Conservation (phyloP, 345 rosid genomes). For the Clausena lansium region DNA sequence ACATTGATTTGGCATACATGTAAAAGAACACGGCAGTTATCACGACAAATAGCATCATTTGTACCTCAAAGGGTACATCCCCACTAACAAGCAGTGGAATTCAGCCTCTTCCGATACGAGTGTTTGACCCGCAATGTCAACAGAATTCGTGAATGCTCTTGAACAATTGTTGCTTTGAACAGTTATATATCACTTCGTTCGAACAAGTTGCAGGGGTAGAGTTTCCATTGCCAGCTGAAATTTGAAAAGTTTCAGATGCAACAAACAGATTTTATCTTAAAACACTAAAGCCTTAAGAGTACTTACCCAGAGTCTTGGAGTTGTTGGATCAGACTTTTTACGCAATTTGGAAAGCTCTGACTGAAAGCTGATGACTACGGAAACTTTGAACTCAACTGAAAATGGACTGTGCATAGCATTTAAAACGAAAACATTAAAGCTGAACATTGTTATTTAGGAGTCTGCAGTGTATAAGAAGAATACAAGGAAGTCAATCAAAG, state of each 20-base stretch:
- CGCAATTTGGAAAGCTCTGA: constrained; percentile 65
- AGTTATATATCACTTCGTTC: constrained; percentile 44
- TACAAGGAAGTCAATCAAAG: not conserved
- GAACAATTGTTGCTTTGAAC: not conserved
- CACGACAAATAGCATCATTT: no score
- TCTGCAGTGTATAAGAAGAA: not conserved
- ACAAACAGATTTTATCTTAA: not conserved
- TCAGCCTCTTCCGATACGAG: not conserved
- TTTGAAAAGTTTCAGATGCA: constrained; percentile 17
- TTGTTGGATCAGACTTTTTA: constrained; percentile 69
- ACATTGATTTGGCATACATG: no score
- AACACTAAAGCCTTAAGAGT: not conserved
- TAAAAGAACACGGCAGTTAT: no score
- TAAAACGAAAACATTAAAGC: not conserved
- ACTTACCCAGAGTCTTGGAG: constrained; percentile 92
- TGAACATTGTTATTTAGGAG: not conserved
- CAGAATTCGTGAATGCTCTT: not conserved
- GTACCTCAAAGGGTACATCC: not conserved
- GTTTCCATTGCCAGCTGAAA: constrained; percentile 79
- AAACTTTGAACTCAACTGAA: constrained; percentile 81
- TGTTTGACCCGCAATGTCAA: not conserved
- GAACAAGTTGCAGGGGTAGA: constrained; percentile 77
- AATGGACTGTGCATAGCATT: constrained; percentile 57
- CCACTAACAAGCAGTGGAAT: not conserved
- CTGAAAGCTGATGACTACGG: constrained; percentile 62